phyloP scores from a whole-genome alignment of 2,329 filamentous ascomycete species.

The Stylonectria norvegica region DNA sequence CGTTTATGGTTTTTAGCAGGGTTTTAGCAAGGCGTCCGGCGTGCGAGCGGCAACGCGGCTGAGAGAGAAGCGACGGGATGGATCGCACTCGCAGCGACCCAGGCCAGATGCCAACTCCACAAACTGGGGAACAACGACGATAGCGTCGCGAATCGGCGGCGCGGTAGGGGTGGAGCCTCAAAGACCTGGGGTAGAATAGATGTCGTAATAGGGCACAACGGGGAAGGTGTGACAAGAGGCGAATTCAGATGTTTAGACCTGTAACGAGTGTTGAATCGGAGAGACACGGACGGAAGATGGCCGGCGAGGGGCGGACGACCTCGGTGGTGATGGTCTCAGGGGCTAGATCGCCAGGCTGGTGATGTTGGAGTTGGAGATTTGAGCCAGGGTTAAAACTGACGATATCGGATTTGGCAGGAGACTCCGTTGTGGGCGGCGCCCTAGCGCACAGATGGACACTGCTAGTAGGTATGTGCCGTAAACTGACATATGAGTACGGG shows the following conservation, averaged over 20 bases:
- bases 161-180: slow-evolving; percentile 5
- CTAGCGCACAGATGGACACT: background rate
- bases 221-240: background rate
- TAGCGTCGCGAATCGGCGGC: slow-evolving; percentile 16
- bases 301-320: background rate
- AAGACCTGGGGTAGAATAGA: slow-evolving; percentile 14
- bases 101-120: too few species aligned
- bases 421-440: background rate
- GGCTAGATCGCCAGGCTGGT: background rate
- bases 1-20: too few species aligned
- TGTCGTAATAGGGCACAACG: background rate
- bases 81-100: too few species aligned
- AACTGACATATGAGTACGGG: too few species aligned
- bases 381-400: background rate
- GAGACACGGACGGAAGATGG: background rate
- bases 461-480: too few species aligned
- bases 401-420: slow-evolving; percentile 3
- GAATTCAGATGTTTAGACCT: too few species aligned
- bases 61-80: too few species aligned
- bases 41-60: too few species aligned
- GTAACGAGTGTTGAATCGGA: background rate
- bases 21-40: too few species aligned
- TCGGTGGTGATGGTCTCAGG: background rate
- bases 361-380: background rate
- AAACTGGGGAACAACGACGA: slow-evolving; percentile 1